phyloP scores from a whole-genome alignment of 176 grass and related monocot species.

The Canna indica region DNA sequence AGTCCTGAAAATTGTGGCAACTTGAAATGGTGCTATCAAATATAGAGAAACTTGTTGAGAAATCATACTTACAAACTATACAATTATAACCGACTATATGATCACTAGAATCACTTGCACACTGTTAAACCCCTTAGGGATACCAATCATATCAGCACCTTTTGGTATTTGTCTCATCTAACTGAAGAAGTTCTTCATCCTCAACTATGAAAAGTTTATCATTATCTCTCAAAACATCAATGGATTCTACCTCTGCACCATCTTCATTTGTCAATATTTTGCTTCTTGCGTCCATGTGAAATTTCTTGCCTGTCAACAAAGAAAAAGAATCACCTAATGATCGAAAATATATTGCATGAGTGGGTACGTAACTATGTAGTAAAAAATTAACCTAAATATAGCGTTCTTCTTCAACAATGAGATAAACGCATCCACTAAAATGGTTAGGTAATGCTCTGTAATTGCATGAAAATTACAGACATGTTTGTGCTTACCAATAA shows the following conservation, averaged over 20 bases:
- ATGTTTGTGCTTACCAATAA: constrained; percentile 30
- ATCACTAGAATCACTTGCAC: neutral
- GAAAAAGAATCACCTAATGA: neutral
- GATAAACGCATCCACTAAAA: too few species aligned
- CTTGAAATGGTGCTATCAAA: too few species aligned
- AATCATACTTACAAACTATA: neutral
- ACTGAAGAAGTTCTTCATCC: constrained; percentile 21
- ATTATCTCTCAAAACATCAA: constrained; percentile 73
- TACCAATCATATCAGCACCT: neutral
- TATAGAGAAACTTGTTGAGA: too few species aligned
- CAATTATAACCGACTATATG: neutral
- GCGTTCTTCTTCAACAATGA: too few species aligned
- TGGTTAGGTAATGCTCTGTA: neutral
- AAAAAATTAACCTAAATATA: constrained; percentile 2
- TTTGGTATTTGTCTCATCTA: constrained; percentile 10
- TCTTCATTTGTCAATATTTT: constrained; percentile 45
- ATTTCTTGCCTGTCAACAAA: constrained; percentile 49
- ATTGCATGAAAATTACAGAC: neutral
- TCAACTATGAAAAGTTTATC: constrained; percentile 67
- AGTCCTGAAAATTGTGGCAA: too few species aligned
- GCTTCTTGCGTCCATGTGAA: constrained; percentile 29
- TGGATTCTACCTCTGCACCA: constrained; percentile 59
- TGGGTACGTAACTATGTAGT: neutral
- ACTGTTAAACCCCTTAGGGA: neutral
- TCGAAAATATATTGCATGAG: neutral